Evolutionary conservation across 2,329 filamentous ascomycete genomes (phyloP).

Genomic region (Fusarium sp.): DNA sequence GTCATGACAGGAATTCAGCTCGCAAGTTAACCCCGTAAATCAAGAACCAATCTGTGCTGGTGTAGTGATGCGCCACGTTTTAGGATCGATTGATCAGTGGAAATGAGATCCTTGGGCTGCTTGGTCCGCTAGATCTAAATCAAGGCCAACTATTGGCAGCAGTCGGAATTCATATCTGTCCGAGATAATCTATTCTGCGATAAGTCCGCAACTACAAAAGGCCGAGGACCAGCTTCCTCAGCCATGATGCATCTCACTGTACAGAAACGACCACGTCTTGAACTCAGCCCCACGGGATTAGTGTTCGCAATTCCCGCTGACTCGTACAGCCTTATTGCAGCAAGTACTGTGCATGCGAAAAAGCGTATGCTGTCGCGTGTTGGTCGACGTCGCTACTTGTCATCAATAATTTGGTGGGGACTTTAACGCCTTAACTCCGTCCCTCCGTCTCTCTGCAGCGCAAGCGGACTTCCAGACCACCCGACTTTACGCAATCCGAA

Average conservation of each 20-base stretch:
- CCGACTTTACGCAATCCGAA: conserved; percentile 36
- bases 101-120: conserved; percentile 19
- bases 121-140: conserved; percentile 3
- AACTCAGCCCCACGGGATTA: conserved; percentile 31
- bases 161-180: conserved; percentile 30
- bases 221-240: too few relatives aligned
- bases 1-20: conserved; percentile 37
- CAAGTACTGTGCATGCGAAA: background rate
- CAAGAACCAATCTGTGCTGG: conserved; percentile 5
- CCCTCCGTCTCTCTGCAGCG: conserved; percentile 7
- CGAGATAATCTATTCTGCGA: conserved; percentile 8
- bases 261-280: background rate
- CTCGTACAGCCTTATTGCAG: conserved; percentile 1
- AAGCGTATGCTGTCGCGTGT: conserved; percentile 17
- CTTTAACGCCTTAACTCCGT: conserved; percentile 41
- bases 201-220: conserved; percentile 40
- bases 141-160: conserved; percentile 9
- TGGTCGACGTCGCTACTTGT: conserved; percentile 37
- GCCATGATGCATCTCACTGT: conserved; percentile 1
- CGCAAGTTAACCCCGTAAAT: conserved; percentile 5
- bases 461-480: conserved; percentile 23
- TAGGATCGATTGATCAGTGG: conserved; percentile 11
- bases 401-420: conserved; percentile 26
- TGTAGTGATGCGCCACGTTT: conserved; percentile 14
- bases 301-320: conserved; percentile 9